Base-by-base conservation (phyloP, 2,329 filamentous ascomycete species). In the Claviceps digitariae region DNA sequence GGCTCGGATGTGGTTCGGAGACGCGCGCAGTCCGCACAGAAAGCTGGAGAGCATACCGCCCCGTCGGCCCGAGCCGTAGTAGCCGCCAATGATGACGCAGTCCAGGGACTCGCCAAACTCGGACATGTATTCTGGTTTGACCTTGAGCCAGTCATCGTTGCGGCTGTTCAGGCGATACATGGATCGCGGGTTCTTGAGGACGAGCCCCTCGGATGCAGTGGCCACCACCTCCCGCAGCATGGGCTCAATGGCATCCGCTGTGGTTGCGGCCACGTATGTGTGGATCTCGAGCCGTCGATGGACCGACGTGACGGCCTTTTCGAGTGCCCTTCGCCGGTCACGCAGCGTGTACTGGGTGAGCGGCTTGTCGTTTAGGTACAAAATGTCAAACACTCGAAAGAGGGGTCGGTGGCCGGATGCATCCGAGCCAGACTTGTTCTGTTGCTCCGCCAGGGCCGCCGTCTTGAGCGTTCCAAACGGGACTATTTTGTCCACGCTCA, bases 51-150 rank as follows among this genome's bases (percentile, higher is more conserved):
- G 72, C 2, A 72, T 80, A 43, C 91, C 93, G 49, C 93, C 93
- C 48, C 93, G 81, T 53, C 79, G 82, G 0, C 93, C 93, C 31
- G 86, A 87, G 15, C 93, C 93, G 65, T 87, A 98, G 69, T 95
- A 97, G 9, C 89, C 93, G 52, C 91, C 93, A 52, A 98, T 81
- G 17, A 98, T 76, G 15, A 96, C 72, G 59, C 90, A 89, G 65
- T 98, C 93, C 3, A 98, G 79, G 0, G 86, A 88, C 68, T 97
- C 91, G 56, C 93, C 93, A 65, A 93, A 95, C 57, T 95, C 91
- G 2, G 84, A 84, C 90, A 97, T 96, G 67, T 98, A 98, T 58
- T 98, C 93, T 1, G 93, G 93, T 63, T 98, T 98, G 9, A 98
- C 90, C 66, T 98, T 98, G 70, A 96, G 85, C 93, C 93, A 98